Base-by-base conservation (phyloP, 768 basidiomycete species). In the Amanita phalloides region DNA sequence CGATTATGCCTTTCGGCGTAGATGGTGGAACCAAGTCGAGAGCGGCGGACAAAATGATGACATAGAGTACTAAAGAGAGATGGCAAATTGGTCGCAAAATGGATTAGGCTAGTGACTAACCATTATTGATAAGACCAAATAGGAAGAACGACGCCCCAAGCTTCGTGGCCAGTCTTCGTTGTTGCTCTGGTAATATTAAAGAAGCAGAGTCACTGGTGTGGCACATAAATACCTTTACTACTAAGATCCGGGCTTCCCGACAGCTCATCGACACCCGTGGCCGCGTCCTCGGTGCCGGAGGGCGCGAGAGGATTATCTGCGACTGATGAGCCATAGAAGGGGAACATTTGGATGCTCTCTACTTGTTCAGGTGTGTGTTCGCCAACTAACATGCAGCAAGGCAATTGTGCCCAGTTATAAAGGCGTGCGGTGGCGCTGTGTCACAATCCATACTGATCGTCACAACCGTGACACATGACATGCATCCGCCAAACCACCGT, bases 11-110 rank as follows among this genome's bases (percentile, higher is more conserved):
- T 63, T 95, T 95, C 0, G 95, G 94, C 0, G 91, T 95, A 2
- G 85, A 78, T 1, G 90, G 83, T 6, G 92, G 88, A 1, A 96
- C 93, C 3, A 99, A 77, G 62, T 99, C 96, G 3, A 97, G 72
- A 1, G 96, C 96, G 5, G 95, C 95, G 1, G 91, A 95, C 17
- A 99, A 79, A 55, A 98, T 96, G 55, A 98, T 87, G 35, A 99
- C 95, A 67, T 98, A 96, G 52, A 95, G 73, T 4, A 96, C 92
- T 92, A 56, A 0, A 53, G 20, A 42, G 33, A 35, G 25, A 38
- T 47, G 4, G 44, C 53, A 7, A 56, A 42, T 23, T 14, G 7
- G 4, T 30, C 49, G 33, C 51, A 28, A 23, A 17, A 45, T 41
- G n/a, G 6, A 6, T 13, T 17, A 11, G 21, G 13, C 2, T 41